Percentiles rank a stretch among this genome's conserved stretches.
phyloP scores from a whole-genome alignment of 768 basidiomycete species.

The Hygrophorus russula region DNA sequence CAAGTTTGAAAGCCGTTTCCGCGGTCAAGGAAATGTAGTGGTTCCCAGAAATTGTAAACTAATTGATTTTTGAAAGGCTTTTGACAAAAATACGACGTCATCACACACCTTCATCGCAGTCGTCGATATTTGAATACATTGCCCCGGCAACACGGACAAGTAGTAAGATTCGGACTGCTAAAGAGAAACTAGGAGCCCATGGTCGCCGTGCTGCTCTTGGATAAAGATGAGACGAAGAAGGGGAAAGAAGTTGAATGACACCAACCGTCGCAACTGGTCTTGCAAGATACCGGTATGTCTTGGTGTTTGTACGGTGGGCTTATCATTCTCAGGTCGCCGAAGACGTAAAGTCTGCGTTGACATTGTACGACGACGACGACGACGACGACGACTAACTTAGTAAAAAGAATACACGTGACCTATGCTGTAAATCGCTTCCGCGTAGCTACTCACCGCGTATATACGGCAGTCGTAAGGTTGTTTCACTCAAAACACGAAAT shows the following conservation, averaged over 20 bases:
- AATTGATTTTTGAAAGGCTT: slow-evolving; percentile 5
- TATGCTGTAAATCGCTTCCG: too few relatives aligned
- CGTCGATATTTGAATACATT: slow-evolving; percentile 92
- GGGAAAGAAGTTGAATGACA: neutral
- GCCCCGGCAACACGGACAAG: slow-evolving; percentile 73
- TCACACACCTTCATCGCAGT: slow-evolving; percentile 87
- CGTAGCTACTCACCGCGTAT: too few relatives aligned
- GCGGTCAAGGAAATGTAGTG: slow-evolving; percentile 80
- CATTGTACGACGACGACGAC: slow-evolving; percentile 1
- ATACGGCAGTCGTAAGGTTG: too few relatives aligned
- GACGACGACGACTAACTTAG: neutral
- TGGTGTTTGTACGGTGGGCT: slow-evolving; percentile 20
- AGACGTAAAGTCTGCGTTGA: slow-evolving; percentile 34
- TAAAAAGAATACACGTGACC: too few relatives aligned
- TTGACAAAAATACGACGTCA: neutral
- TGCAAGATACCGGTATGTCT: slow-evolving; percentile 65
- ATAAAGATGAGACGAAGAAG: slow-evolving; percentile 6
- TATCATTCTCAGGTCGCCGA: slow-evolving; percentile 28
- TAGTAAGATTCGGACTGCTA: slow-evolving; percentile 76
- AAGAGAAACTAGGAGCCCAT: slow-evolving; percentile 77
- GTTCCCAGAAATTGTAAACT: slow-evolving; percentile 99
- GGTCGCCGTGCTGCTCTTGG: slow-evolving; percentile 59
- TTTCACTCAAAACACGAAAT: too few relatives aligned
- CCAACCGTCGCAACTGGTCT: slow-evolving; percentile 66
- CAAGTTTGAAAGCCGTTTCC: slow-evolving; percentile 95